Conservation (phyloP, 805 yeast species). For the Wickerhamomyces chambardii region DNA sequence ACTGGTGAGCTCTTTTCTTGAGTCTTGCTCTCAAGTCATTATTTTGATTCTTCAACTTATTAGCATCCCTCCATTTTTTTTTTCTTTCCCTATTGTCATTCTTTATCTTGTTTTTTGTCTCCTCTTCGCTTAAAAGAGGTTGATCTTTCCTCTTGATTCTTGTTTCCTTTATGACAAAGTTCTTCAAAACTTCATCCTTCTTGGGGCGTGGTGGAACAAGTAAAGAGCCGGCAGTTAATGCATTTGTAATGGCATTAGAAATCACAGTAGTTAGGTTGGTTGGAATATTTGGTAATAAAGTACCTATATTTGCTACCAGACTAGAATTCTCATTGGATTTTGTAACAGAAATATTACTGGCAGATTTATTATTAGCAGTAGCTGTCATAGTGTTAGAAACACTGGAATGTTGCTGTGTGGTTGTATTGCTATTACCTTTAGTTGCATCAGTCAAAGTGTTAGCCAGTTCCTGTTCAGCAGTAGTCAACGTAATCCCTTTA, state of each 20-base stretch:
- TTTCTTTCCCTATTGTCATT: conserved; percentile 69
- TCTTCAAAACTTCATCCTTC: not conserved
- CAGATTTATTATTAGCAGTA: no score
- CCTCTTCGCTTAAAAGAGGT: conserved; percentile 17
- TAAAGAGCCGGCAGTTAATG: conserved; percentile 2
- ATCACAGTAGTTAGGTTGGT: conserved; percentile 13
- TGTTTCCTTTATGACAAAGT: not conserved
- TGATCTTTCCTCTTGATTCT: conserved; percentile 8
- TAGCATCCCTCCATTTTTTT: conserved; percentile 77
- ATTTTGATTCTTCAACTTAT: conserved; percentile 76
- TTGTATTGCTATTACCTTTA: no score
- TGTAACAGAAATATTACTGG: no score
- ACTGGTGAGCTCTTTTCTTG: conserved; percentile 54
- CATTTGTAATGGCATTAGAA: conserved; percentile 15
- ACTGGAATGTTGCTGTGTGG: no score
- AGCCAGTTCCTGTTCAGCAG: not conserved
- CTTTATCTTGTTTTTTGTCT: conserved; percentile 46
- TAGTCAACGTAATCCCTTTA: no score
- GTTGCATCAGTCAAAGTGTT: not conserved
- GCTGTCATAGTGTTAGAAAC: no score
- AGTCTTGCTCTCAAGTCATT: conserved; percentile 79
- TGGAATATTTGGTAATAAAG: conserved; percentile 15
- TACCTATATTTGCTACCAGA: conserved; percentile 11
- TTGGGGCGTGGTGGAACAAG: not conserved
- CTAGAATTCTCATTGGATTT: not conserved